phyloP scores from a whole-genome alignment of 495 filamentous ascomycete species.

The Platismatia glauca region DNA sequence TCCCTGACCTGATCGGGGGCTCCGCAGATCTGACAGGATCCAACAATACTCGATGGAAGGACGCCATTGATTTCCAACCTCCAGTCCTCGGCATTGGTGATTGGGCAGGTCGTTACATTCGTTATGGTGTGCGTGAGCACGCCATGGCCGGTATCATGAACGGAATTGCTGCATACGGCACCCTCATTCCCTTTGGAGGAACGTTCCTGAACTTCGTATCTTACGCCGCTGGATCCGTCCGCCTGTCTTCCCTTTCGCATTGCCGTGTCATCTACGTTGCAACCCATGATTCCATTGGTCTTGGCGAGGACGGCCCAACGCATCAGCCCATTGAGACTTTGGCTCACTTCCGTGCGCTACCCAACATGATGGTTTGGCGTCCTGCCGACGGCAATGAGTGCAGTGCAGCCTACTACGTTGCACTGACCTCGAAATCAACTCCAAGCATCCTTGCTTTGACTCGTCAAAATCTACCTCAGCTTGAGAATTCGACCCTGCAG shows the following conservation, averaged over 20 bases:
- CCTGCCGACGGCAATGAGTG: slow-evolving; percentile 98
- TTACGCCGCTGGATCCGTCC: slow-evolving; percentile 91
- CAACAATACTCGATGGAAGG: slow-evolving; percentile 98
- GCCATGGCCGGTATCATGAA: slow-evolving; percentile 98
- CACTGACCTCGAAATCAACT: slow-evolving; percentile 82
- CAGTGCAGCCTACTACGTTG: slow-evolving; percentile 94
- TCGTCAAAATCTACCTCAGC: slow-evolving; percentile 96
- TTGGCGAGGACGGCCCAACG: slow-evolving; percentile 97
- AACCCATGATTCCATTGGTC: slow-evolving; percentile 98
- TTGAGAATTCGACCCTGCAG: slow-evolving; percentile 85
- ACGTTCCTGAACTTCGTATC: slow-evolving; percentile 99
- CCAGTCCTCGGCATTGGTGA: slow-evolving; percentile 74
- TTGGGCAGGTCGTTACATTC: slow-evolving; percentile 86
- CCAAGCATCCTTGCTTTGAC: slow-evolving; percentile 90
- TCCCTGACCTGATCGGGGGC: slow-evolving; percentile 90
- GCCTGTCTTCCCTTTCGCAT: slow-evolving; percentile 85
- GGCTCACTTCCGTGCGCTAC: slow-evolving; percentile 96
- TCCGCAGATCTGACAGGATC: slow-evolving; percentile 97
- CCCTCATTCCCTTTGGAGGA: slow-evolving; percentile 83
- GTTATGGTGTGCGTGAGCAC: slow-evolving; percentile 96
- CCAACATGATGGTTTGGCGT: slow-evolving; percentile 99
- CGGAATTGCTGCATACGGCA: slow-evolving; percentile 91
- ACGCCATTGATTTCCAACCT: slow-evolving; percentile 94
- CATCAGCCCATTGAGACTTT: slow-evolving; percentile 99
- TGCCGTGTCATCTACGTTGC: slow-evolving; percentile 91